Conservation (phyloP, 106 monocot genomes). For the Acanthochlamys bracteata region DNA sequence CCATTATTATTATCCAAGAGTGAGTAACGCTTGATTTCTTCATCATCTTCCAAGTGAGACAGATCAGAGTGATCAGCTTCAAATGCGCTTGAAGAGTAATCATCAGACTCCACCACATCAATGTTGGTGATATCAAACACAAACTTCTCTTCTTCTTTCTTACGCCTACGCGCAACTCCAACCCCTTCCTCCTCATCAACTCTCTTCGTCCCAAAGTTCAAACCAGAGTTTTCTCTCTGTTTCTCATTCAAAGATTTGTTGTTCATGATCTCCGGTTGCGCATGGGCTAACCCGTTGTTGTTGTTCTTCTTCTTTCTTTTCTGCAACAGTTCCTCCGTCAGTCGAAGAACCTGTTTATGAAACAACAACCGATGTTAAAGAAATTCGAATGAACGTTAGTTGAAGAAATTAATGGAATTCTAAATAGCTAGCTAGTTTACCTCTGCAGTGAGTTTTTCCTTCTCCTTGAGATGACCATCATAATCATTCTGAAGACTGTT, state of each 20-base stretch:
- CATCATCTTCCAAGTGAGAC: neutral
- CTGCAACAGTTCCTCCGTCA: neutral
- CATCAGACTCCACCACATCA: neutral
- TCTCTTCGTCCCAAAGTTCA: neutral
- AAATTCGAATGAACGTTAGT: neutral
- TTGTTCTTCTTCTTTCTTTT: neutral
- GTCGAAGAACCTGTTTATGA: neutral
- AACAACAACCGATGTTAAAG: neutral
- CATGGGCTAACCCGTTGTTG: neutral
- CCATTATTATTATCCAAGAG: neutral
- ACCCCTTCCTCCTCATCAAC: neutral
- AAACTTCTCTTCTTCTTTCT: neutral
- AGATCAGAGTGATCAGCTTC: constrained; percentile 4
- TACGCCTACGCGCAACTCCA: neutral
- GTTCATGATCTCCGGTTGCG: neutral
- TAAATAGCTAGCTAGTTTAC: constrained; percentile 8
- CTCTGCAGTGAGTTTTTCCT: constrained; percentile 40
- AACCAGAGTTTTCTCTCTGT: neutral
- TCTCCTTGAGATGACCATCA: constrained; percentile 32
- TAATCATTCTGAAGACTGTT: constrained; percentile 35
- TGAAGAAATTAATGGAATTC: neutral
- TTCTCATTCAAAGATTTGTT: neutral
- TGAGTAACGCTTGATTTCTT: neutral
- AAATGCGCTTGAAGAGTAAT: neutral
- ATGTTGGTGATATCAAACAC: neutral